These are phyloP conservation scores for Sporothrix dimorphospora DNA, from an alignment of 2,329 filamentous ascomycete genomes.

Conservation along the genomic window DNA sequence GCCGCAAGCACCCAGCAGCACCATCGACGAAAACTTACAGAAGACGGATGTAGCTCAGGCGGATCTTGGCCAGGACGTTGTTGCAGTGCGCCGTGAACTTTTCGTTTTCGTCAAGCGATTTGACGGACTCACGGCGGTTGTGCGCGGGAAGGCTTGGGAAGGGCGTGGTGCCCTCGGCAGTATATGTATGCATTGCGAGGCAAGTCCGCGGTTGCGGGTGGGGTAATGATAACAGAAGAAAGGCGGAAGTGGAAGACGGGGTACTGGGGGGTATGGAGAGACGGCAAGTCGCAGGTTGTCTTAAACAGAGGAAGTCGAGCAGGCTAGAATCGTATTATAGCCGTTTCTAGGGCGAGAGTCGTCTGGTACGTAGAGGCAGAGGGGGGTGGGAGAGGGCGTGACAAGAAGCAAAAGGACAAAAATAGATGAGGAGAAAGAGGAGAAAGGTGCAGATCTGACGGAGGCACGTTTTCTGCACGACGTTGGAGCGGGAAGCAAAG, in stretches of 20 bases:
- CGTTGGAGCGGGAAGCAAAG: conserved; percentile 8
- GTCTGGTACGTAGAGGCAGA: background rate
- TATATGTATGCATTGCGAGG: conserved; percentile 29
- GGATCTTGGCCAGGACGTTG: conserved; percentile 49
- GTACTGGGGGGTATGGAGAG: background rate
- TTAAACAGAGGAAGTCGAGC: background rate
- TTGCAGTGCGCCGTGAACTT: conserved; percentile 49
- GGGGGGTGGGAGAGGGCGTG: background rate
- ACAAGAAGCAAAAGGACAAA: background rate
- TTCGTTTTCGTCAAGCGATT: conserved; percentile 33
- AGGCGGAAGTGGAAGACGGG: background rate
- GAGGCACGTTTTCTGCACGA: conserved; percentile 21
- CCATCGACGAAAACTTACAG: conserved; percentile 25
- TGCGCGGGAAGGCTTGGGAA: conserved; percentile 20
- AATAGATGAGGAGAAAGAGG: conserved; percentile 20
- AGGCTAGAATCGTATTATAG: background rate
- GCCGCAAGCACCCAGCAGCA: no score
- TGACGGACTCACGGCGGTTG: conserved; percentile 20
- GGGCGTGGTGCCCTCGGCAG: conserved; percentile 3
- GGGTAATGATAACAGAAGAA: background rate
- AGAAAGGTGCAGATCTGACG: background rate
- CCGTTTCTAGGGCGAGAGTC: background rate
- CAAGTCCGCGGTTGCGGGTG: conserved; percentile 15
- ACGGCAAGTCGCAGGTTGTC: background rate
- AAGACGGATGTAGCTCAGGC: conserved; percentile 48